Percentiles rank a stretch among this genome's conserved stretches.
Conservation (phyloP, 371 early-diverging fungal genomes). For the Apophysomyces ossiformis region DNA sequence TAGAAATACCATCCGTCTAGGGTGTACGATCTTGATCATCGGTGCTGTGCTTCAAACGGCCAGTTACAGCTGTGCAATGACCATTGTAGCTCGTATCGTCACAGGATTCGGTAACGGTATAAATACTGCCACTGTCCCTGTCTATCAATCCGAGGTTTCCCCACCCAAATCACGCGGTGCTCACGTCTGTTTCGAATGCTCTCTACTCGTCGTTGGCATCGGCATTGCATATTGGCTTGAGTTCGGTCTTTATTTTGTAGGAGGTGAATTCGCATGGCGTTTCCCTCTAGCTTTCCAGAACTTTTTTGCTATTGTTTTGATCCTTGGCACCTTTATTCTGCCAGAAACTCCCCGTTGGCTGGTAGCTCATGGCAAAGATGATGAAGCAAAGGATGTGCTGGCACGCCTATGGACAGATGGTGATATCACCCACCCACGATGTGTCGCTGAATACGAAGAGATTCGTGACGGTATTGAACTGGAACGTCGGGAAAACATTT, state of each 20-base stretch:
- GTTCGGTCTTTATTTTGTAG: constrained; percentile 44
- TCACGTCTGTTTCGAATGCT: constrained; percentile 42
- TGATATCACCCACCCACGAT: constrained; percentile 33
- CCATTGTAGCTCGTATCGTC: constrained; percentile 54
- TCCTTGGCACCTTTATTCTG: constrained; percentile 47
- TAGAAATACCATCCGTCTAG: constrained; percentile 35
- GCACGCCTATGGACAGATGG: constrained; percentile 44
- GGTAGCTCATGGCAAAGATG: constrained; percentile 42
- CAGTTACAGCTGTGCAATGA: constrained; percentile 38
- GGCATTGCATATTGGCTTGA: constrained; percentile 54
- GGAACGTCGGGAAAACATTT: constrained; percentile 42
- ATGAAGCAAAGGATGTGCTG: constrained; percentile 43
- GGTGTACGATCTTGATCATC: constrained; percentile 33
- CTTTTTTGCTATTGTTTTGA: constrained; percentile 50
- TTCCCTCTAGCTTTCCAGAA: constrained; percentile 58
- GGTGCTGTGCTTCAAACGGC: constrained; percentile 48
- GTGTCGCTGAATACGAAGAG: constrained; percentile 44
- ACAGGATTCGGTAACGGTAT: constrained; percentile 62
- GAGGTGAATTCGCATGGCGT: constrained; percentile 50
- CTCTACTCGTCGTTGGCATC: constrained; percentile 39
- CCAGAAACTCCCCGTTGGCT: constrained; percentile 69
- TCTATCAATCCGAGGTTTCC: constrained; percentile 53
- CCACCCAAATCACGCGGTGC: constrained; percentile 51
- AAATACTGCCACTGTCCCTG: constrained; percentile 56
- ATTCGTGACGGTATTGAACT: constrained; percentile 44